Conservation (phyloP, 176 grass and related monocot genomes). For the Eleusine indica region DNA sequence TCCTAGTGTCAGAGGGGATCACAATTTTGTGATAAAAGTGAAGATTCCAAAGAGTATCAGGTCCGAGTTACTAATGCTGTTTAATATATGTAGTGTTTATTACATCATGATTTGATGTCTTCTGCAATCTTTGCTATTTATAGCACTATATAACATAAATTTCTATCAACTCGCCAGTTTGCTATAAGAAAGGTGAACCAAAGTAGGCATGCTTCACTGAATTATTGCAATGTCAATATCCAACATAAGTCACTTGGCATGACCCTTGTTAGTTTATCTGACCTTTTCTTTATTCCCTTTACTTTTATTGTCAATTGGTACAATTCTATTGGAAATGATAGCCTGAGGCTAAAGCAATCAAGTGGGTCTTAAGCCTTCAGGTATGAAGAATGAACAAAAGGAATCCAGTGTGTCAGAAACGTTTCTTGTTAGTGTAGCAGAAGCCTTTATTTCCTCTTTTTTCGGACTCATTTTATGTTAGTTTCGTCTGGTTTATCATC, state of each 20-base stretch:
- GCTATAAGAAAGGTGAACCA: neutral
- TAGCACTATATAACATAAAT: neutral
- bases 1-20: constrained; percentile 72
- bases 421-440: neutral
- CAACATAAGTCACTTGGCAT: neutral
- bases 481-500: constrained; percentile 7
- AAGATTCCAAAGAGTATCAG: constrained; percentile 82
- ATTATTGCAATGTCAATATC: neutral
- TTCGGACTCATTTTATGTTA: neutral
- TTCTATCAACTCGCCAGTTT: constrained; percentile 5
- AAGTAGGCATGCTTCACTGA: neutral
- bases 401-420: neutral
- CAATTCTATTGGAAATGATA: neutral
- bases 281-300: neutral
- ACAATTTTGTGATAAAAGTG: constrained; percentile 76
- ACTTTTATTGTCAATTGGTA: neutral
- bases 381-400: too few species aligned
- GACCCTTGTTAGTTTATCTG: constrained; percentile 1
- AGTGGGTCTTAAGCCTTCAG: too few species aligned
- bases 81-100: neutral
- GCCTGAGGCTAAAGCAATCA: neutral
- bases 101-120: neutral
- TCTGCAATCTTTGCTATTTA: constrained; percentile 11
- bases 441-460: neutral
- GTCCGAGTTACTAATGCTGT: constrained; percentile 39